A percentile compares a stretch with the other conserved stretches of the same genome.
These are phyloP conservation scores for Hymenotorrendiella dingleyae DNA, from an alignment of 2,329 filamentous ascomycete genomes.

Conservation along the genomic window DNA sequence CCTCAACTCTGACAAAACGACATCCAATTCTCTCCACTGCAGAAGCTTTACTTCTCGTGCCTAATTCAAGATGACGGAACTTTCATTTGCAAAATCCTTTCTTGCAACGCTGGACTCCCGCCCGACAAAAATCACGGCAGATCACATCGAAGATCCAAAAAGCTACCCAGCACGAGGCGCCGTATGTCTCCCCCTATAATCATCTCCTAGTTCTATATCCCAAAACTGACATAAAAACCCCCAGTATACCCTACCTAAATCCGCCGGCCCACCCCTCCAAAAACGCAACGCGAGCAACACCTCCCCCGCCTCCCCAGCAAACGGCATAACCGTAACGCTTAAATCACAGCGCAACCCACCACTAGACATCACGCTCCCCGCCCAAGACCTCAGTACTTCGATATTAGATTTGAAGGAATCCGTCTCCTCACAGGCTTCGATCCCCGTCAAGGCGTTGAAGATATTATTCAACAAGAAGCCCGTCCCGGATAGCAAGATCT, in stretches of 20 bases:
- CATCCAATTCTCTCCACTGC: background rate
- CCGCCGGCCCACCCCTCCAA: conserved; percentile 48
- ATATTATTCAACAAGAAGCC: conserved; percentile 85
- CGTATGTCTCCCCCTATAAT: conserved; percentile 44
- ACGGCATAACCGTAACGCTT: conserved; percentile 54
- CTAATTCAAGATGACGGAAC: conserved; percentile 62
- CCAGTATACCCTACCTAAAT: conserved; percentile 66
- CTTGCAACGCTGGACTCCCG: conserved; percentile 73
- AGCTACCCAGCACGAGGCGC: conserved; percentile 70
- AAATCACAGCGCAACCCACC: conserved; percentile 73
- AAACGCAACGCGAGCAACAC: conserved; percentile 33
- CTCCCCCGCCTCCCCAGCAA: conserved; percentile 47
- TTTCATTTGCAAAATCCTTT: conserved; percentile 78
- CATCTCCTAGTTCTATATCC: background rate
- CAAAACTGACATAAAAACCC: background rate
- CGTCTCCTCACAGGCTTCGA: conserved; percentile 56
- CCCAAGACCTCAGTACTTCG: conserved; percentile 61
- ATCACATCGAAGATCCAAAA: conserved; percentile 84
- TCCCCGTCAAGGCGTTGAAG: conserved; percentile 75
- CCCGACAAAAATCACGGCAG: conserved; percentile 74
- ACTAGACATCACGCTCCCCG: conserved; percentile 60
- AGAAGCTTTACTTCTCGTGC: background rate
- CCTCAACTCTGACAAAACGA: background rate
- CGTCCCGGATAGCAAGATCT: conserved; percentile 66
- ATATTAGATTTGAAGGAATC: conserved; percentile 72